Evolutionary conservation across 192 early-diverging fungal species (phyloP).

Genomic region (Phycomyces nitens): DNA sequence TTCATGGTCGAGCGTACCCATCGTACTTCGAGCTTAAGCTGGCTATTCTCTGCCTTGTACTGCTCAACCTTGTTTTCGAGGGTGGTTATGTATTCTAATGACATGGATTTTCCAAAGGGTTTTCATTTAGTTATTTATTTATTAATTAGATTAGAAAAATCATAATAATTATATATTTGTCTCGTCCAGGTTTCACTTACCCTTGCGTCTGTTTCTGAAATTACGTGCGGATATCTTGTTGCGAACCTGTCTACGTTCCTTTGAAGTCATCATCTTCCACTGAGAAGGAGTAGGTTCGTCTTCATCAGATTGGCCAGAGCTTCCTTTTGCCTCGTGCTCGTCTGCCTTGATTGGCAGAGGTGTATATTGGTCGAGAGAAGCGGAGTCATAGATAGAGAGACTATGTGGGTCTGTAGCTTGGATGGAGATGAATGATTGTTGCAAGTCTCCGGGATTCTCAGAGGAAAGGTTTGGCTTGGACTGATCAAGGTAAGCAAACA

Average conservation of each 20-base stretch:
- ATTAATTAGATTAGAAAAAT: too few relatives aligned
- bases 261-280: constrained; percentile 62
- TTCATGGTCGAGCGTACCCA: constrained; percentile 27
- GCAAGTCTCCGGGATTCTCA: too few relatives aligned
- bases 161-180: too few relatives aligned
- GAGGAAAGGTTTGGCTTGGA: too few relatives aligned
- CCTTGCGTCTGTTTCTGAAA: constrained; percentile 83
- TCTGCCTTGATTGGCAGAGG: too few relatives aligned
- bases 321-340: not conserved
- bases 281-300: constrained; percentile 35
- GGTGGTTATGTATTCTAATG: constrained; percentile 32
- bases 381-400: too few relatives aligned
- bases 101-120: not conserved
- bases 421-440: too few relatives aligned
- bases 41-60: constrained; percentile 27
- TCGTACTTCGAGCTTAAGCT: constrained; percentile 26
- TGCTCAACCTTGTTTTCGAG: constrained; percentile 23
- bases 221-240: constrained; percentile 87
- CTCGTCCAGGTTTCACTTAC: constrained; percentile 28
- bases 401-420: too few relatives aligned
- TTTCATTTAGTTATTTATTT: not conserved
- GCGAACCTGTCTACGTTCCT: constrained; percentile 77
- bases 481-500: too few relatives aligned
- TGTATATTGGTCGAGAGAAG: too few relatives aligned
- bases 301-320: constrained; percentile 16